Percentiles rank a stretch among this genome's conserved stretches.
phyloP scores from a whole-genome alignment of 345 rosid species.

The Linum lewisii region DNA sequence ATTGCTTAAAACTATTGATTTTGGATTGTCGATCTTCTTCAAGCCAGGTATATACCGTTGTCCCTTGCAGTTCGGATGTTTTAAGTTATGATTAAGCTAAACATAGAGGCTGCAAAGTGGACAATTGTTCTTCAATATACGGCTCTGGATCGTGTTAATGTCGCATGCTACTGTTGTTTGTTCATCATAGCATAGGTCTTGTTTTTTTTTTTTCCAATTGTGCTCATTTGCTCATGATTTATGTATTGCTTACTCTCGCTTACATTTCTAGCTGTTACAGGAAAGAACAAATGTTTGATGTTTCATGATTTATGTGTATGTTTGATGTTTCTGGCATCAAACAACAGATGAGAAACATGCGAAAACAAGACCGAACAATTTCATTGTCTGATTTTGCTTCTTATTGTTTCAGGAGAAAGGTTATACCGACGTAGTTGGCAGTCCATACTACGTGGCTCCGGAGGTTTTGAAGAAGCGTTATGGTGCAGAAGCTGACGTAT shows the following conservation, averaged over 20 bases:
- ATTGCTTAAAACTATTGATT: neutral
- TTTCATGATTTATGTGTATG: too few relatives aligned
- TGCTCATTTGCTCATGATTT: too few relatives aligned
- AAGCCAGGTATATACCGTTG: neutral
- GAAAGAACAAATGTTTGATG: too few relatives aligned
- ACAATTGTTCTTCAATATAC: too few relatives aligned
- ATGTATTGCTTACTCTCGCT: too few relatives aligned
- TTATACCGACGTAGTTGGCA: neutral
- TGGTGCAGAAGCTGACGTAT: slow-evolving; percentile 3
- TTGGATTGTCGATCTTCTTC: slow-evolving; percentile 3
- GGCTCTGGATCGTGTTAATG: neutral
- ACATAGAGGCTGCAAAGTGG: neutral
- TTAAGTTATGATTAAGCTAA: neutral
- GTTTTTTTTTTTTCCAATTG: too few relatives aligned
- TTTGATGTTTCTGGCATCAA: too few relatives aligned
- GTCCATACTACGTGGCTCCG: slow-evolving; percentile 1
- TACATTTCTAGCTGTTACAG: too few relatives aligned
- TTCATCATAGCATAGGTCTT: too few relatives aligned
- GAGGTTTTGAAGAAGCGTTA: slow-evolving; percentile 2
- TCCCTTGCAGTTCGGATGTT: neutral
- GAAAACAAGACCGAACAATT: too few relatives aligned
- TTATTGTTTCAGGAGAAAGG: neutral
- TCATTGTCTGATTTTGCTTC: too few relatives aligned
- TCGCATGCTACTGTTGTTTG: neutral
- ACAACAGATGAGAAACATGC: too few relatives aligned